phyloP scores from a whole-genome alignment of 1,139 yeast species.

The Zygotorulaspora mrakii region DNA sequence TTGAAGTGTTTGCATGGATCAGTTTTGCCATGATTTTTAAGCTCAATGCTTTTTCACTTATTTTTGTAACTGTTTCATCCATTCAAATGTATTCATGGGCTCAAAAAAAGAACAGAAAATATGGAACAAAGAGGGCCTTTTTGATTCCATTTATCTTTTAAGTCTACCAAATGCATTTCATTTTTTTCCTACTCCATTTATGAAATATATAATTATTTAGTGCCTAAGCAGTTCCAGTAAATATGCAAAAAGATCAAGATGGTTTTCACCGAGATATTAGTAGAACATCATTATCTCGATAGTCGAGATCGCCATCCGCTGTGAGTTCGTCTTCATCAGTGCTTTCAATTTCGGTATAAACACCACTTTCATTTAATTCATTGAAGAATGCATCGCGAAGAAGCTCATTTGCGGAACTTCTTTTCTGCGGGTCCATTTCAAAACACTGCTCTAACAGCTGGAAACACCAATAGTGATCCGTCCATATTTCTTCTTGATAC shows the following conservation, averaged over 20 bases:
- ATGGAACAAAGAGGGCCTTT: conserved; percentile 40
- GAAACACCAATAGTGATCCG: conserved; percentile 38
- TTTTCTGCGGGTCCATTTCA: conserved; percentile 35
- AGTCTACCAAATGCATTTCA: too few relatives aligned
- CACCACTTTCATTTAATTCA: conserved; percentile 26
- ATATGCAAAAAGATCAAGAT: conserved; percentile 2
- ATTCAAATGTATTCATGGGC: conserved; percentile 75
- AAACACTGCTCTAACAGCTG: conserved; percentile 36
- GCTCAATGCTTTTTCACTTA: conserved; percentile 71
- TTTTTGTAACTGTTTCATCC: conserved; percentile 68
- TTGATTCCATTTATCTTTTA: conserved; percentile 40
- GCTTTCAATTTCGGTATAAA: conserved; percentile 21
- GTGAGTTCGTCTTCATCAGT: conserved; percentile 25
- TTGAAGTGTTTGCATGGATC: conserved; percentile 76
- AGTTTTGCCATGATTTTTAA: conserved; percentile 58
- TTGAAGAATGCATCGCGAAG: conserved; percentile 35
- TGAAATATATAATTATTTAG: conserved; percentile 5
- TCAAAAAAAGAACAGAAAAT: conserved; percentile 53
- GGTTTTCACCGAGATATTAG: conserved; percentile 19
- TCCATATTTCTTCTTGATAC: conserved; percentile 36
- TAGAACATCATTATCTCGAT: conserved; percentile 25
- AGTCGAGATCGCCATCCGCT: conserved; percentile 20
- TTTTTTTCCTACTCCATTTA: not conserved
- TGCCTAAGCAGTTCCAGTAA: conserved; percentile 2
- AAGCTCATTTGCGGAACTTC: conserved; percentile 36